phyloP scores from a whole-genome alignment of 2,329 filamentous ascomycete genomes.

The Exserohilum turcica region DNA sequence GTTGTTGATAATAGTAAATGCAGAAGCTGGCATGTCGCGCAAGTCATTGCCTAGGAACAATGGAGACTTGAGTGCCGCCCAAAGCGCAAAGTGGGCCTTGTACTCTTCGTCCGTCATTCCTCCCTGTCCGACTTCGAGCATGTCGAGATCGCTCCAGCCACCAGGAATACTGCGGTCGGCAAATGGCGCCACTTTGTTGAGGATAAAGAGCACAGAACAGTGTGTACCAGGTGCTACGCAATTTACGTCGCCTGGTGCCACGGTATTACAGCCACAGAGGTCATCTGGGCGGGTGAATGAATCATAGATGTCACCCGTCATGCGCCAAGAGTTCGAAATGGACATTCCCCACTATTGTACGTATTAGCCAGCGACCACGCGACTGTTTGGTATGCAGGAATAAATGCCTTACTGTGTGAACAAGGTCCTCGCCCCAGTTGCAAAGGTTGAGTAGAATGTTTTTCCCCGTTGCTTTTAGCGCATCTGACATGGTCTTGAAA shows the following conservation, averaged over 20 bases:
- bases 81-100: constrained; percentile 48
- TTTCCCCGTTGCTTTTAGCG: constrained; percentile 28
- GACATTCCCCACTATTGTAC: constrained; percentile 38
- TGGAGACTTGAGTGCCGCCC: constrained; percentile 51
- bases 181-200: constrained; percentile 38
- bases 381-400: background rate
- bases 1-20: constrained; percentile 50
- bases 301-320: constrained; percentile 40
- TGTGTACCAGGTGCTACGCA: constrained; percentile 36
- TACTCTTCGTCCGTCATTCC: constrained; percentile 41
- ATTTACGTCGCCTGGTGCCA: constrained; percentile 30
- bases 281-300: constrained; percentile 37
- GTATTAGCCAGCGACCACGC: constrained; percentile 1
- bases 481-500: constrained; percentile 36
- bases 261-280: constrained; percentile 33
- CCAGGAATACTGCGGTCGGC: constrained; percentile 35
- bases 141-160: constrained; percentile 40
- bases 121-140: constrained; percentile 39
- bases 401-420: constrained; percentile 27
- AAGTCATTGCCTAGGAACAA: constrained; percentile 52
- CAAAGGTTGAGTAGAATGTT: constrained; percentile 40
- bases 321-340: constrained; percentile 45
- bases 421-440: constrained; percentile 44
- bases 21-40: constrained; percentile 47
- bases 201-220: constrained; percentile 36